These are phyloP conservation scores for Saccharomyces cerevisiae DNA, from an alignment of 805 yeast genomes.

Conservation along the genomic window DNA sequence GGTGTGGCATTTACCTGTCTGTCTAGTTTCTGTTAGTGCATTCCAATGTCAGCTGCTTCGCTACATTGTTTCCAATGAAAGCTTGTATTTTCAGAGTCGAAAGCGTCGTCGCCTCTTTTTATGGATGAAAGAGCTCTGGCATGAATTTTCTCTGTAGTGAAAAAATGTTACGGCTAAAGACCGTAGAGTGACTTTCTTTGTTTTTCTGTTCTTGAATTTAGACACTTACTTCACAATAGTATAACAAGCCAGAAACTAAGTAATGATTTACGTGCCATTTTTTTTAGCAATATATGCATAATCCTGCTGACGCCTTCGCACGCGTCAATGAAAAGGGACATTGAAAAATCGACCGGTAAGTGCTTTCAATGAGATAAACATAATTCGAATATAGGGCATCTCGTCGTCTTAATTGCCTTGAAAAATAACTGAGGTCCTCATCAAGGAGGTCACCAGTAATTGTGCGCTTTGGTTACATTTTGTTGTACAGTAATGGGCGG, in stretches of 20 bases:
- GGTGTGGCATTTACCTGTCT: too few species aligned
- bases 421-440: background rate
- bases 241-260: background rate
- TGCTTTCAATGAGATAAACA: background rate
- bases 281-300: background rate
- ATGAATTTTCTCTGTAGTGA: background rate
- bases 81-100: background rate
- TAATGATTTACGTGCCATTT: background rate
- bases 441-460: background rate
- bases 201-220: background rate
- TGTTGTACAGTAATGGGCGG: background rate
- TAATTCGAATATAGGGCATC: background rate
- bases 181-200: background rate
- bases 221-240: background rate
- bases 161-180: background rate
- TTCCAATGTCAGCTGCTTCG: background rate
- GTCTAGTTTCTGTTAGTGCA: background rate
- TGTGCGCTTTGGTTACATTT: background rate
- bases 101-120: background rate
- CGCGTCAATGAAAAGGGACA: background rate
- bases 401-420: background rate
- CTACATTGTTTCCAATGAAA: background rate
- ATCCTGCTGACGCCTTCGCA: background rate
- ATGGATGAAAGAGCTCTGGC: background rate
- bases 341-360: background rate